phyloP scores from a whole-genome alignment of 208 protist genomes.

The Angomonas ambiguus region DNA sequence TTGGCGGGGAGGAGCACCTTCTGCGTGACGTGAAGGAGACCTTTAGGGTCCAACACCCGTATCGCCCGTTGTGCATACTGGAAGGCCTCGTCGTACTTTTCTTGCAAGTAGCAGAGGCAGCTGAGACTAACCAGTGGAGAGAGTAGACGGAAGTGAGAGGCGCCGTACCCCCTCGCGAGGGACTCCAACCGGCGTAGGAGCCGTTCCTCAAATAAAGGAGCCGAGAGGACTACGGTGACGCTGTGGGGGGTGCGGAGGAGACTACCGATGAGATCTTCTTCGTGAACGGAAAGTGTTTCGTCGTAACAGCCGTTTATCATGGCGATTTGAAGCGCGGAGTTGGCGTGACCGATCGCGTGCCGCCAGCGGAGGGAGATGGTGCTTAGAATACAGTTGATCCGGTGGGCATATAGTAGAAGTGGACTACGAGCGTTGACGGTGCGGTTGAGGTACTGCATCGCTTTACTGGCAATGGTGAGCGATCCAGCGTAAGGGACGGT shows the following conservation, averaged over 20 bases:
- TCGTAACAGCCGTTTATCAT: slow-evolving; percentile 27
- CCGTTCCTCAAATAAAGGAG: slow-evolving; percentile 14
- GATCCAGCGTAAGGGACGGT: slow-evolving; percentile 22
- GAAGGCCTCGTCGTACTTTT: slow-evolving; percentile 24
- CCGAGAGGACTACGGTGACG: slow-evolving; percentile 27
- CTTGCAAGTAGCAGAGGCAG: slow-evolving; percentile 44
- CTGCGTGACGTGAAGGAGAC: slow-evolving; percentile 35
- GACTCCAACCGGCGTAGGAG: slow-evolving; percentile 22
- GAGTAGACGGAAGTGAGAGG: slow-evolving; percentile 26
- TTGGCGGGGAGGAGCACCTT: slow-evolving; percentile 40
- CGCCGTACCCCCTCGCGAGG: slow-evolving; percentile 17
- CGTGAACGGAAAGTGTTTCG: slow-evolving; percentile 19
- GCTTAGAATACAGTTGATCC: slow-evolving; percentile 14
- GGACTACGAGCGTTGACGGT: slow-evolving; percentile 24
- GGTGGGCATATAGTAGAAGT: slow-evolving; percentile 26
- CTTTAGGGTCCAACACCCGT: slow-evolving; percentile 46
- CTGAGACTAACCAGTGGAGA: slow-evolving; percentile 41
- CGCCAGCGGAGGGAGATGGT: slow-evolving; percentile 33
- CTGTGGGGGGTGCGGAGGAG: slow-evolving; percentile 37
- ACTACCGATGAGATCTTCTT: slow-evolving; percentile 32
- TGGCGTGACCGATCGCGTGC: slow-evolving; percentile 43
- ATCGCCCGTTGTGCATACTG: slow-evolving; percentile 31
- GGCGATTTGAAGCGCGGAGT: slow-evolving; percentile 41
- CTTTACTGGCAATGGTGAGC: slow-evolving; percentile 25
- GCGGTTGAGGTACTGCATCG: slow-evolving; percentile 26